phyloP scores from a whole-genome alignment of 2,329 filamentous ascomycete species.

The Lasiodiplodia citricola region DNA sequence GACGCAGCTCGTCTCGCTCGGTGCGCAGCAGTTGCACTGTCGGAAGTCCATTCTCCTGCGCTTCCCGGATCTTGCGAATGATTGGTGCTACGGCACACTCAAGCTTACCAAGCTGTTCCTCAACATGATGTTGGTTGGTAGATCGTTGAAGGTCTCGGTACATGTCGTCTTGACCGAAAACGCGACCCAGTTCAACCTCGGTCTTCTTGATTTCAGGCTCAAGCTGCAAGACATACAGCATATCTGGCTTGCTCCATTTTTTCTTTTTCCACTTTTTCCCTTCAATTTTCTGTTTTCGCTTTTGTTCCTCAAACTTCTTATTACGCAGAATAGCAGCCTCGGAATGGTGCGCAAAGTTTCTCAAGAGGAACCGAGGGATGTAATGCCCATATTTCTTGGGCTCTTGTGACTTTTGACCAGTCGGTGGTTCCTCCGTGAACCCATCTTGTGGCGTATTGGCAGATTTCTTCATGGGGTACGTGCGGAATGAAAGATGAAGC shows the following conservation, averaged over 20 bases:
- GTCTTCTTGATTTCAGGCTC: background rate
- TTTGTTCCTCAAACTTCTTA: background rate
- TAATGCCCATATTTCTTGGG: slow-evolving; percentile 41
- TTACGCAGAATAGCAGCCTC: slow-evolving; percentile 11
- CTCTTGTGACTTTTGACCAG: background rate
- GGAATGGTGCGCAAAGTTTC: slow-evolving; percentile 38
- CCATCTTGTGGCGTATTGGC: background rate
- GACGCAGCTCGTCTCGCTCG: slow-evolving; percentile 48
- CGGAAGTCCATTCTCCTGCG: slow-evolving; percentile 31
- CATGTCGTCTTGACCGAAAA: slow-evolving; percentile 40
- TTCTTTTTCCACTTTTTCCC: background rate
- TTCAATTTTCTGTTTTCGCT: background rate
- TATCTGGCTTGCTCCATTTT: background rate
- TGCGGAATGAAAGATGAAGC: background rate
- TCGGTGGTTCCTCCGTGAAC: background rate
- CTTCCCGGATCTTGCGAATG: slow-evolving; percentile 31
- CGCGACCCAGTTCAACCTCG: slow-evolving; percentile 32
- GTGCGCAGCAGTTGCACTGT: slow-evolving; percentile 38
- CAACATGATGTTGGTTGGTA: slow-evolving; percentile 34
- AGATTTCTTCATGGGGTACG: background rate
- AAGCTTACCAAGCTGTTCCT: slow-evolving; percentile 36
- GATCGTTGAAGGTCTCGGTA: slow-evolving; percentile 34
- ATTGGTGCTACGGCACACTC: slow-evolving; percentile 34
- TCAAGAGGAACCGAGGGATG: slow-evolving; percentile 43
- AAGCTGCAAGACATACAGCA: background rate